phyloP scores from a whole-genome alignment of 306 rosid genomes.

The Gleditsia sinensis region DNA sequence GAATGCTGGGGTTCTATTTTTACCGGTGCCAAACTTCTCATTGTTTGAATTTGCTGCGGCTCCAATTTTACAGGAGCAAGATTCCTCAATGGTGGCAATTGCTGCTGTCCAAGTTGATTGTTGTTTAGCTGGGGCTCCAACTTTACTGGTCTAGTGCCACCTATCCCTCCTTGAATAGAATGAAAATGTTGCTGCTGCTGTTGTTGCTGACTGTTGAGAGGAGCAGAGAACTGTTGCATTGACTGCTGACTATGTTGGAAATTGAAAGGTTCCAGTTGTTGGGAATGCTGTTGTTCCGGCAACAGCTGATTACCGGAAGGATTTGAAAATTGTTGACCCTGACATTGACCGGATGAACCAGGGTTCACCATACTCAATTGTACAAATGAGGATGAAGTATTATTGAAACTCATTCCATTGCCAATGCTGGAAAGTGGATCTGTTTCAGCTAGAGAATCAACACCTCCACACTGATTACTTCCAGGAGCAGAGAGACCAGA shows the following conservation, averaged over 20 bases:
- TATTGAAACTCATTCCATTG: slow-evolving; percentile 69
- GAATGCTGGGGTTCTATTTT: slow-evolving; percentile 79
- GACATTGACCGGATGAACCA: slow-evolving; percentile 76
- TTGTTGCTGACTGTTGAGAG: slow-evolving; percentile 64
- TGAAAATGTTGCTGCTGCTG: slow-evolving; percentile 80
- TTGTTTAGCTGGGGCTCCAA: slow-evolving; percentile 78
- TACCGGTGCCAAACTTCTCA: slow-evolving; percentile 60
- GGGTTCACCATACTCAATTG: slow-evolving; percentile 68
- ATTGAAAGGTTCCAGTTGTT: slow-evolving; percentile 73
- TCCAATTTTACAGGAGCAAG: slow-evolving; percentile 77
- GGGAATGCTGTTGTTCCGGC: slow-evolving; percentile 81
- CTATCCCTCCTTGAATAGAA: slow-evolving; percentile 68
- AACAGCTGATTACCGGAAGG: slow-evolving; percentile 69
- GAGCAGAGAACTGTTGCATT: slow-evolving; percentile 82
- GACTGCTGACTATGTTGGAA: slow-evolving; percentile 87
- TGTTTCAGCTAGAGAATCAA: slow-evolving; percentile 72
- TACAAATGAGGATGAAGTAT: slow-evolving; percentile 61
- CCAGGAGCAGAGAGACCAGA: slow-evolving; percentile 76
- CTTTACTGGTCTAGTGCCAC: slow-evolving; percentile 75
- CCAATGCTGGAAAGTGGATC: slow-evolving; percentile 76
- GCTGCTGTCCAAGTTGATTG: slow-evolving; percentile 83
- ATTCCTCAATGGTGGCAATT: slow-evolving; percentile 70
- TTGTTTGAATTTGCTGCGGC: slow-evolving; percentile 68
- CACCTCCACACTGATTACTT: slow-evolving; percentile 68
- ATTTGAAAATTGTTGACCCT: slow-evolving; percentile 80